Evolutionary conservation across 2,329 filamentous ascomycete species (phyloP).

Genomic region (Sporothrix pallida): DNA sequence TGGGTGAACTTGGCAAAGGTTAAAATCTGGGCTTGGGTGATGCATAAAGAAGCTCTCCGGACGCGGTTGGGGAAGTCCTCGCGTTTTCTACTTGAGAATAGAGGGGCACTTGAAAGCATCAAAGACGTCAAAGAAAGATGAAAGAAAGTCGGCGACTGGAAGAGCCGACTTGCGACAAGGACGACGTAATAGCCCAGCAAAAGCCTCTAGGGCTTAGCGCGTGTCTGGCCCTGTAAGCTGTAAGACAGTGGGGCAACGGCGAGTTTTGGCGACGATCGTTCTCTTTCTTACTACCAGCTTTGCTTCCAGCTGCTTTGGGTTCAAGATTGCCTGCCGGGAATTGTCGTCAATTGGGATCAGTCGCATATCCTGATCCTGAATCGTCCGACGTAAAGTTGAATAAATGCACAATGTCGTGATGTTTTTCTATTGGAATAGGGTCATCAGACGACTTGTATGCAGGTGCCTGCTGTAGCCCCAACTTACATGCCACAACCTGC

Average conservation of each 20-base stretch:
- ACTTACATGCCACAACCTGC: neutral
- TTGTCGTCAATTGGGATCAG: neutral
- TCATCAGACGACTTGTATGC: too few species aligned
- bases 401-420: too few species aligned
- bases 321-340: neutral
- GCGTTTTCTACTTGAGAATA: neutral
- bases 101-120: neutral
- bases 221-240: neutral
- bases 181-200: neutral
- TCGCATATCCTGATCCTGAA: neutral
- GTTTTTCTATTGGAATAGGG: too few species aligned
- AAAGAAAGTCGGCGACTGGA: neutral
- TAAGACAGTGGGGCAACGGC: neutral
- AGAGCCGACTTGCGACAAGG: neutral
- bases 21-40: too few species aligned
- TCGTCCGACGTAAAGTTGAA: neutral
- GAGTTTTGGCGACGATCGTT: neutral
- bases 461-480: neutral
- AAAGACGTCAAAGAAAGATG: too few species aligned
- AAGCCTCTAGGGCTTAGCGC: conserved; percentile 7
- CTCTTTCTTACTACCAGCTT: neutral
- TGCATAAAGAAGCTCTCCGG: conserved; percentile 12
- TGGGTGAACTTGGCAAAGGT: too few species aligned
- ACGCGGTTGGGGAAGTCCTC: conserved; percentile 25
- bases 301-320: too few species aligned